Conservation (phyloP, 352 stramenopile genomes). For the Globisporangium sylvaticum region DNA sequence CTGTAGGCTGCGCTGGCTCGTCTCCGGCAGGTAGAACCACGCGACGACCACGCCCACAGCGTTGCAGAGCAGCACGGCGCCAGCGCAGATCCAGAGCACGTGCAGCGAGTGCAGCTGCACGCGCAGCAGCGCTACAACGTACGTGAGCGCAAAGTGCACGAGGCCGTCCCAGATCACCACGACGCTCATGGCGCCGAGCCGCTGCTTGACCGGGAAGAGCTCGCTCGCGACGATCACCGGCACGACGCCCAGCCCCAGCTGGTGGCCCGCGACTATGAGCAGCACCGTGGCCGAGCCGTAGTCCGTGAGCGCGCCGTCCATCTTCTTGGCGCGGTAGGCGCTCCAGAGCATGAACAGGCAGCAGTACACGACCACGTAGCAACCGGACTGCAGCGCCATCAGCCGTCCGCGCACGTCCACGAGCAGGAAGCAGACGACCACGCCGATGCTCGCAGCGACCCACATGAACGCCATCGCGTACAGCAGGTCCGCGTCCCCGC, state of each 20-base stretch:
- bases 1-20: constrained; percentile 68
- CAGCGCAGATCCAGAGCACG: constrained; percentile 34
- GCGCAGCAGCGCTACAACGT: constrained; percentile 35
- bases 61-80: constrained; percentile 46
- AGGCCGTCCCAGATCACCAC: constrained; percentile 59
- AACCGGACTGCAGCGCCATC: constrained; percentile 48
- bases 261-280: constrained; percentile 58
- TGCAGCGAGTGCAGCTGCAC: constrained; percentile 25
- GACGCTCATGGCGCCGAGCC: constrained; percentile 59
- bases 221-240: constrained; percentile 62
- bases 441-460: constrained; percentile 41
- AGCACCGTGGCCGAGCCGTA: constrained; percentile 55
- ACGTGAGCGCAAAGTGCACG: constrained; percentile 34
- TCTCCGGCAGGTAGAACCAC: constrained; percentile 74
- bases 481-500: constrained; percentile 49
- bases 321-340: constrained; percentile 28
- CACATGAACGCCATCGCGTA: constrained; percentile 35
- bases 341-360: constrained; percentile 50
- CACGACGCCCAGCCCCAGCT: constrained; percentile 58
- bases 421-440: constrained; percentile 51
- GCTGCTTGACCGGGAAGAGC: constrained; percentile 65
- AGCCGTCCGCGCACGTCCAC: constrained; percentile 63
- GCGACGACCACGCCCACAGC: constrained; percentile 38
- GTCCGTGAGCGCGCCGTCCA: constrained; percentile 38
- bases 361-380: constrained; percentile 42